These are phyloP conservation scores for Cruciata laevipes DNA, from an alignment of 257 asterid species.

Conservation along the genomic window DNA sequence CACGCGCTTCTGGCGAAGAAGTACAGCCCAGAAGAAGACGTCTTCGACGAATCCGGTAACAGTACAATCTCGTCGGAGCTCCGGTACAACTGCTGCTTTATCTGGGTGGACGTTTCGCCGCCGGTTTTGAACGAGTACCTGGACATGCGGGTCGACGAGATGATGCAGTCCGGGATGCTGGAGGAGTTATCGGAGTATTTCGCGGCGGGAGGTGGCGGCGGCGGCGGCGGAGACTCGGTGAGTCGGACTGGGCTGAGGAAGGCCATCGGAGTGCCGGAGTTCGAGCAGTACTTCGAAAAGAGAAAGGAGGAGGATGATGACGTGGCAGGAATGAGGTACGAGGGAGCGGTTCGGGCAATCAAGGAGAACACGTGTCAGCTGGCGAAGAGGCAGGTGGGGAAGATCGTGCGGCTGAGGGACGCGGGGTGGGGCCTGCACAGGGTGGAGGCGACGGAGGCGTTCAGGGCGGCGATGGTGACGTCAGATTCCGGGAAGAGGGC, in stretches of 20 bases:
- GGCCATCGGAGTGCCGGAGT: constrained; percentile 90
- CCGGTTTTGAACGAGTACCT: constrained; percentile 51
- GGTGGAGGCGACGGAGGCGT: constrained; percentile 69
- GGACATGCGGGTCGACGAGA: constrained; percentile 65
- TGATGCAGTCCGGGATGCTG: constrained; percentile 74
- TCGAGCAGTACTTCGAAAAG: constrained; percentile 33
- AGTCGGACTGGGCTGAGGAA: constrained; percentile 46
- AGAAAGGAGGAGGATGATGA: neutral
- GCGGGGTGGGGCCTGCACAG: constrained; percentile 75
- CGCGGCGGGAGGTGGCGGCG: neutral
- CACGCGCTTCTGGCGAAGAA: constrained; percentile 42
- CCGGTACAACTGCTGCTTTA: constrained; percentile 61
- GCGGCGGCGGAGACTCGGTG: constrained; percentile 19
- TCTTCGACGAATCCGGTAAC: constrained; percentile 30
- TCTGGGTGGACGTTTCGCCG: constrained; percentile 57
- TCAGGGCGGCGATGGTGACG: constrained; percentile 35
- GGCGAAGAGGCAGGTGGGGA: constrained; percentile 56
- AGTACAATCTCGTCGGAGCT: constrained; percentile 31
- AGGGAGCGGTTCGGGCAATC: constrained; percentile 53
- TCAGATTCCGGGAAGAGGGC: constrained; percentile 22
- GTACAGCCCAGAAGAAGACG: constrained; percentile 41
- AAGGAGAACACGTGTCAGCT: constrained; percentile 75
- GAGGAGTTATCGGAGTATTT: constrained; percentile 52
- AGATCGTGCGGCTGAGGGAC: constrained; percentile 63
- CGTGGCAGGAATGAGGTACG: constrained; percentile 26